These are phyloP conservation scores for Euphorbia pulcherrima DNA, from an alignment of 345 rosid genomes.

Conservation along the genomic window DNA sequence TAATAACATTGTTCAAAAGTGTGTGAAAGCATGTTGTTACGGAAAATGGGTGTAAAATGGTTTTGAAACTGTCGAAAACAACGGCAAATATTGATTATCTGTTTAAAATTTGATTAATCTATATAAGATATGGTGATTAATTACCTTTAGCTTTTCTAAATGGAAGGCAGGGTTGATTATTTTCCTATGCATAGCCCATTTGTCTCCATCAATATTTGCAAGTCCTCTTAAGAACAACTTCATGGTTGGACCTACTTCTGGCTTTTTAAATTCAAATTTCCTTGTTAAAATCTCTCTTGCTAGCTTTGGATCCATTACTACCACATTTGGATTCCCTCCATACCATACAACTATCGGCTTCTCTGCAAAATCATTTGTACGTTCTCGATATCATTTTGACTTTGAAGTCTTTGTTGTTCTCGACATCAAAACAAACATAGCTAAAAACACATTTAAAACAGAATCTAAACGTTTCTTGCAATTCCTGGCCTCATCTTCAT, in stretches of 20 bases:
- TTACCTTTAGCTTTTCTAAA: conserved; percentile 29
- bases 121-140: no score
- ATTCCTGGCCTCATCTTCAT: no score
- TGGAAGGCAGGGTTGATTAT: conserved; percentile 33
- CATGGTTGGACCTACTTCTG: conserved; percentile 12
- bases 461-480: no score
- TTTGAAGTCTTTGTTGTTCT: not conserved
- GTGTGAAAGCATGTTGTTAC: no score
- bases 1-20: no score
- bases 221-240: conserved; percentile 24
- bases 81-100: no score
- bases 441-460: no score
- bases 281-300: conserved; percentile 26
- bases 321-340: conserved; percentile 25
- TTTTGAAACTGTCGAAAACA: no score
- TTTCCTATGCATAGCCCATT: conserved; percentile 34
- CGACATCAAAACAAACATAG: no score
- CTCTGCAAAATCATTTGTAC: conserved; percentile 18
- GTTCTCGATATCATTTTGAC: not conserved
- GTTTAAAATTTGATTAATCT: no score
- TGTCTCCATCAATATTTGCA: conserved; percentile 27
- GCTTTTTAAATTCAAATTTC: conserved; percentile 25
- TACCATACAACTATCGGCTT: conserved; percentile 23
- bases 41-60: no score
- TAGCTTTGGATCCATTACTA: conserved; percentile 25